A percentile compares a stretch with the other conserved stretches of the same genome.
Evolutionary conservation across 768 basidiomycete species (phyloP).

Genomic region (Harrya chromipes): DNA sequence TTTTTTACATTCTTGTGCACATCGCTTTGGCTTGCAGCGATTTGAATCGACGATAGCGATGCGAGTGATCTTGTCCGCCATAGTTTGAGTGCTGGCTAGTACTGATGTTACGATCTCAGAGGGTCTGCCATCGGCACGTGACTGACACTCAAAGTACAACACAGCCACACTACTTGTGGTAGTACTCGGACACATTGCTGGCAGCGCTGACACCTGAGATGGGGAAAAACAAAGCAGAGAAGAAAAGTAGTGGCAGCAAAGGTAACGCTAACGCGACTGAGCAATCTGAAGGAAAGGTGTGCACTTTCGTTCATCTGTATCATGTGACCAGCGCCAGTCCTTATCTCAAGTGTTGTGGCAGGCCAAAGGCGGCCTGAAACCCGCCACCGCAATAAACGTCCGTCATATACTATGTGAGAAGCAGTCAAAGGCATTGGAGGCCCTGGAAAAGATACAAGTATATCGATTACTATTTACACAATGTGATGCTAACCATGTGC

Average conservation of each 20-base stretch:
- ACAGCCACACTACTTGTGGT: slow-evolving; percentile 7
- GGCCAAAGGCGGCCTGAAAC: slow-evolving; percentile 63
- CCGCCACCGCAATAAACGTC: slow-evolving; percentile 81
- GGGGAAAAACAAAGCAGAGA: slow-evolving; percentile 32
- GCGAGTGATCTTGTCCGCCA: slow-evolving; percentile 97
- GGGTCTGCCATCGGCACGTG: slow-evolving; percentile 12
- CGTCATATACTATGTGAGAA: slow-evolving; percentile 89
- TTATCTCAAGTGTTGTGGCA: slow-evolving; percentile 14
- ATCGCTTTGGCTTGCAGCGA: slow-evolving; percentile 94
- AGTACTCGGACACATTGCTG: no score
- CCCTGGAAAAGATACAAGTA: slow-evolving; percentile 77
- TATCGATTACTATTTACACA: slow-evolving; percentile 1
- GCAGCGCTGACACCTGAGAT: background rate
- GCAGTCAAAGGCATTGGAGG: slow-evolving; percentile 75
- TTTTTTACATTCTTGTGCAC: slow-evolving; percentile 98
- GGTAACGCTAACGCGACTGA: slow-evolving; percentile 12
- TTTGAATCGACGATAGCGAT: slow-evolving; percentile 93
- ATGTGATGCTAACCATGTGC: background rate
- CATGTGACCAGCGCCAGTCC: background rate
- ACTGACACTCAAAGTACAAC: background rate
- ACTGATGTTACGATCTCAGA: background rate
- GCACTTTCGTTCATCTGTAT: background rate
- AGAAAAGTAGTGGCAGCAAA: slow-evolving; percentile 22
- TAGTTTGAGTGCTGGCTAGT: slow-evolving; percentile 26
- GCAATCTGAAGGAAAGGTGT: slow-evolving; percentile 24